Conservation (phyloP, 768 basidiomycete species). For the Crassisporium funariophilum region DNA sequence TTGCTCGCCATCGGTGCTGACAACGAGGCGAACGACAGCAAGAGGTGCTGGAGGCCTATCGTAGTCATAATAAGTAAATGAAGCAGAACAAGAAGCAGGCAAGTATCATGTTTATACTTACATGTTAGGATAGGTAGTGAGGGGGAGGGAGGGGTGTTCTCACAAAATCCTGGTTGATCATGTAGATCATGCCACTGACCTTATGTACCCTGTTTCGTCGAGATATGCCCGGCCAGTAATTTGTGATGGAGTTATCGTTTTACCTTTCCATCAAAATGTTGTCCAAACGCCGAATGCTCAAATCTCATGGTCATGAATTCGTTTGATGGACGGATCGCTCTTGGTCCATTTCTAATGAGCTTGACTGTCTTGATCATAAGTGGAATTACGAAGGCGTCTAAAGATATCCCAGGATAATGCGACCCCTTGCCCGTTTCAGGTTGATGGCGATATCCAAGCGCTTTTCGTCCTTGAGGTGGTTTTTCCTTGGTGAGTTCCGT, state of each 20-base stretch:
- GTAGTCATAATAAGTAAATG: background rate
- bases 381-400: constrained; percentile 20
- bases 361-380: constrained; percentile 21
- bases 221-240: constrained; percentile 24
- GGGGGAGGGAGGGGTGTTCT: constrained; percentile 10
- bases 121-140: constrained; percentile 14
- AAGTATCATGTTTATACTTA: constrained; percentile 4
- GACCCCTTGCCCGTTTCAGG: constrained; percentile 21
- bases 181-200: constrained; percentile 9
- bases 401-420: constrained; percentile 18
- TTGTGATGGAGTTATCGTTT: constrained; percentile 23
- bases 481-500: background rate
- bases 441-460: constrained; percentile 11
- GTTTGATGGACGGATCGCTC: constrained; percentile 20
- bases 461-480: constrained; percentile 12
- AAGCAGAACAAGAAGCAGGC: background rate
- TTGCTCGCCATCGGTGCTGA: constrained; percentile 51
- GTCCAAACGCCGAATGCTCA: constrained; percentile 24
- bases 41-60: constrained; percentile 29
- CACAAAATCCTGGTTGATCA: constrained; percentile 13
- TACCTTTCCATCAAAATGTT: constrained; percentile 26
- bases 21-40: constrained; percentile 45
- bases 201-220: constrained; percentile 25
- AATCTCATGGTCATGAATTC: constrained; percentile 15
- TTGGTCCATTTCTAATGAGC: constrained; percentile 16